Evolutionary conservation across 78 protist species (phyloP), one percentile per base, ranked within the genome.

Genomic region (Guillardia theta): DNA sequence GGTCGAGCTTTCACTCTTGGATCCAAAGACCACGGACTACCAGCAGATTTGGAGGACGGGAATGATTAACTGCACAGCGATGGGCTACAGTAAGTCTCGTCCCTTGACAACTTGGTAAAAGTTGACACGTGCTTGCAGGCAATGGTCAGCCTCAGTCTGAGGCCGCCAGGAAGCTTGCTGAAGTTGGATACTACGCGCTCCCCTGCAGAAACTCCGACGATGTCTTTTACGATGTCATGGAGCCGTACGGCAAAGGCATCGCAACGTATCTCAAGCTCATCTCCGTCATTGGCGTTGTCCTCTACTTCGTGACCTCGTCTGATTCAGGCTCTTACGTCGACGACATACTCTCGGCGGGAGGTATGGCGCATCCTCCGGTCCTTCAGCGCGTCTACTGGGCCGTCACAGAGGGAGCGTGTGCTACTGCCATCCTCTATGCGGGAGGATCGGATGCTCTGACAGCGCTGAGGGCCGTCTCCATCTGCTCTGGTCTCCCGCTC

Each of bases 301-400:
- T 77, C 41, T 77, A 77, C 88, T 43, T 77, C 50, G 43, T 77
- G 36, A 22, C 88, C 88, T 77, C 88, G 30, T 43, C 48, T 48
- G 48, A 77, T n/a, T 36, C 88, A 45, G 88, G 37, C 24, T 36
- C 88, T 24, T 41, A 10, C 41, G 48, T 43, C 41, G 18, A n/a
- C 48, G 88, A 77, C 88, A 8, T 21, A 15, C 83, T 70, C 9
- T 12, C 83, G 0, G 45, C 41, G 1, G 88, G 48, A 22, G 88
- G 88, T 1, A 6, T 77, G n/a, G 10, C 4, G 48, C 24, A 36
- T 3, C 44, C 88, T 3, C 88, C 88, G 0, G 44, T 41, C 10
- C 88, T 41, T 22, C 88, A 77, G 88, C 44, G 48, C 24, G 1
- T 77, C 41, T 77, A 41, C 88, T 77, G 88, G 88, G 88, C 88